A percentile compares a stretch with the other conserved stretches of the same genome.
Evolutionary conservation across 495 filamentous ascomycete genomes (phyloP).

Genomic region (Aspergillus affinis): DNA sequence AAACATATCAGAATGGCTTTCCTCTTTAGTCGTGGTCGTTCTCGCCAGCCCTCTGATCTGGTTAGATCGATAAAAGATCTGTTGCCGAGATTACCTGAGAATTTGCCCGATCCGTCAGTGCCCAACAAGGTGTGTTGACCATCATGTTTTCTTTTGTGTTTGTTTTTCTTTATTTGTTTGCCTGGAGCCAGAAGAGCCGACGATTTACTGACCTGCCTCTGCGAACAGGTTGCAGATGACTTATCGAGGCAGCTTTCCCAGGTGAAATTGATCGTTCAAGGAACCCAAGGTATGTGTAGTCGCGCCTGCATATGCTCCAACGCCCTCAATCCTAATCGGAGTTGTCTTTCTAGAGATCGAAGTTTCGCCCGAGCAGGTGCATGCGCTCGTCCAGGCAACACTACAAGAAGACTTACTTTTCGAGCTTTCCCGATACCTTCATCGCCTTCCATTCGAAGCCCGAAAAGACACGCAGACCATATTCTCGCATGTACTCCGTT

Average conservation of each 20-base stretch:
- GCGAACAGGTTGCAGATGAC: slow-evolving; percentile 65
- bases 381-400: slow-evolving; percentile 72
- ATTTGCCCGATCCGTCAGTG: slow-evolving; percentile 24
- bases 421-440: slow-evolving; percentile 73
- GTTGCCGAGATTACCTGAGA: slow-evolving; percentile 47
- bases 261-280: slow-evolving; percentile 82
- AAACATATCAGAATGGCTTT: slow-evolving; percentile 69
- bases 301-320: not conserved
- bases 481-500: slow-evolving; percentile 84
- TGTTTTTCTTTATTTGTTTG: slow-evolving; percentile 27
- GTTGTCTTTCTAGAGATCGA: slow-evolving; percentile 63
- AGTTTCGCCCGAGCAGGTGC: slow-evolving; percentile 80
- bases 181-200: not conserved
- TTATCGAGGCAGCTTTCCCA: slow-evolving; percentile 73
- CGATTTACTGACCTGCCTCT: slow-evolving; percentile 24
- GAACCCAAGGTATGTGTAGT: slow-evolving; percentile 65
- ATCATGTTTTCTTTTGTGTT: slow-evolving; percentile 49
- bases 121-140: not conserved
- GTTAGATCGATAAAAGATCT: slow-evolving; percentile 58
- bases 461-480: slow-evolving; percentile 88
- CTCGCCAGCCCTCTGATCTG: slow-evolving; percentile 55
- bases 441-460: slow-evolving; percentile 88
- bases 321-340: not conserved
- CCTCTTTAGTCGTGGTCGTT: slow-evolving; percentile 72
- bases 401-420: slow-evolving; percentile 87